phyloP scores from a whole-genome alignment of 352 stramenopile genomes.

The Phytophthora hibernalis region DNA sequence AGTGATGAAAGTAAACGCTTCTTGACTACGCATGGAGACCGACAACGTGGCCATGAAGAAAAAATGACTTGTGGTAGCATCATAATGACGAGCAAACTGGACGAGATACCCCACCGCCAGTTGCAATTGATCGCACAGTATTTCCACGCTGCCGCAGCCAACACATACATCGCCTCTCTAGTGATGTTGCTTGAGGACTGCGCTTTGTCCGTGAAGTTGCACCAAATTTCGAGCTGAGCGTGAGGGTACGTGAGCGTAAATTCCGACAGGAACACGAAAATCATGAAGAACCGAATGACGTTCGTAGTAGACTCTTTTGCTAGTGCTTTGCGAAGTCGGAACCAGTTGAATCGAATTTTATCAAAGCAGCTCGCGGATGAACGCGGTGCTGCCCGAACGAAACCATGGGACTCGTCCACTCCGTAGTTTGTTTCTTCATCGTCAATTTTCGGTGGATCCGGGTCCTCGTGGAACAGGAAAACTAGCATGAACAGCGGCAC shows the following conservation, averaged over 20 bases:
- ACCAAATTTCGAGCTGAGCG: slow-evolving; percentile 52
- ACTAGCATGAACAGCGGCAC: slow-evolving; percentile 45
- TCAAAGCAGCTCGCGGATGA: slow-evolving; percentile 13
- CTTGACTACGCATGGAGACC: slow-evolving; percentile 32
- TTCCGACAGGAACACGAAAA: slow-evolving; percentile 68
- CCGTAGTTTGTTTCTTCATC: slow-evolving; percentile 23
- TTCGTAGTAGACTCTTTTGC: slow-evolving; percentile 47
- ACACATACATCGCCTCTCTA: slow-evolving; percentile 47
- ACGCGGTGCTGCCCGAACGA: slow-evolving; percentile 4
- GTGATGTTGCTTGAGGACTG: slow-evolving; percentile 60
- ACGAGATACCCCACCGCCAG: slow-evolving; percentile 45
- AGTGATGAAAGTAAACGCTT: slow-evolving; percentile 47
- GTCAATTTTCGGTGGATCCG: slow-evolving; percentile 37
- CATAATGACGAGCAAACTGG: slow-evolving; percentile 43
- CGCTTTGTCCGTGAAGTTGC: slow-evolving; percentile 45
- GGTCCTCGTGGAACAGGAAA: slow-evolving; percentile 52
- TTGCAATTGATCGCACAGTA: slow-evolving; percentile 49
- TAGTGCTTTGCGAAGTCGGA: slow-evolving; percentile 38
- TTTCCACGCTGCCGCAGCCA: slow-evolving; percentile 56
- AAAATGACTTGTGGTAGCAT: slow-evolving; percentile 52
- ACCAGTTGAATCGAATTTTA: slow-evolving; percentile 23
- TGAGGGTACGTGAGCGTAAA: slow-evolving; percentile 63
- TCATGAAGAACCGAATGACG: slow-evolving; percentile 62
- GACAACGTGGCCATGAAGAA: slow-evolving; percentile 42
- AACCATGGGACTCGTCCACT: slow-evolving; percentile 1